Evolutionary conservation across 1,139 yeast genomes (phyloP), one percentile per base, ranked within the genome.

Genomic region (Geotrichum siamense): DNA sequence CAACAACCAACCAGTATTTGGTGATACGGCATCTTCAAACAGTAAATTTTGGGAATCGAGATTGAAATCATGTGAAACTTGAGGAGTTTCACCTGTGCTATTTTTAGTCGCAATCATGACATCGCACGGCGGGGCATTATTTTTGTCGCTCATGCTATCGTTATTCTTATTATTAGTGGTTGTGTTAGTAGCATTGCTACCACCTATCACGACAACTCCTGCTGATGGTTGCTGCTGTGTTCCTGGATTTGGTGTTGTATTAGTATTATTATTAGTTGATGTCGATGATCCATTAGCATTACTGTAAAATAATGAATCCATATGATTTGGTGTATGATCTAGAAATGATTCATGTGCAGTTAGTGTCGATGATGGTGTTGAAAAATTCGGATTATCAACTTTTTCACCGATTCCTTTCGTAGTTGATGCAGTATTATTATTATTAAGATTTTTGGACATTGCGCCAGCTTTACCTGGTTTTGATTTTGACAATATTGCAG

Each of bases 1-100:
- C 29, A 43, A 28, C 13, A 43, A 43, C 46, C 46, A 43, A 16
- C 46, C 42, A 1, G 43, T 43, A 26, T 39, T 38, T 8, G 46
- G 46, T n/a, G 46, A 38, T 15, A 43, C 41, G 15, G 43, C 39
- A 2, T 38, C 42, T 12, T 43, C 46, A 17, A 43, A 43, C 13
- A 37, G 23, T 3, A 43, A 17, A 8, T 21, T 25, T 8, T 31
- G 45, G n/a, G 40, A 28, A 25, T 41, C 40, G 13, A 42, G 22
- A n/a, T 3, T 9, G 15, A 38, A 38, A 13, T 38, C 40, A 15
- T 29, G 21, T 20, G 37, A 33, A 16, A 33, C 37, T 20, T 20
- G 19, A 21, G 19, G 37, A 8, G 37, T 33, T 9, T 33, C 37
- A n/a, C n/a, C n/a, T 5, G 8, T 15, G 6, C 13, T 15, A 33